phyloP scores from a whole-genome alignment of 2,329 filamentous ascomycete genomes.

The Aspergillus novoparasiticus region DNA sequence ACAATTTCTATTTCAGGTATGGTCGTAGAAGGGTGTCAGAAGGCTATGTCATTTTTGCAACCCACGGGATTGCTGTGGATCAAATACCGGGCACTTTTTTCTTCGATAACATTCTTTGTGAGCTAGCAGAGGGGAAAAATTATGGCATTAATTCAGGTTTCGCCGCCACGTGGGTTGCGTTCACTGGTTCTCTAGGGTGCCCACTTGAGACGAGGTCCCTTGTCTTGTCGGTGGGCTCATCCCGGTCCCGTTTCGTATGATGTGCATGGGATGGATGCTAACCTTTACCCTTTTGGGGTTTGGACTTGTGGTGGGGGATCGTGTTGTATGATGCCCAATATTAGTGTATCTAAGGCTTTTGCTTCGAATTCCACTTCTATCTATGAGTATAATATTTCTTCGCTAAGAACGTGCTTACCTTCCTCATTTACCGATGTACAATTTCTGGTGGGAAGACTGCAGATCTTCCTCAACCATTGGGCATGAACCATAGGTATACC shows the following conservation, averaged over 20 bases:
- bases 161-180: neutral
- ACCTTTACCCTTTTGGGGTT: neutral
- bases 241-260: neutral
- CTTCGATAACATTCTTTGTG: neutral
- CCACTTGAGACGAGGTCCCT: neutral
- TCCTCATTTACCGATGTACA: too few species aligned
- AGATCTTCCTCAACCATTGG: neutral
- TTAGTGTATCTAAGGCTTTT: too few species aligned
- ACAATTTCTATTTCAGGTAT: neutral
- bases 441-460: neutral
- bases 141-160: neutral
- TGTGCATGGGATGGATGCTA: neutral
- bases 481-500: neutral
- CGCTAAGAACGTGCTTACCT: too few species aligned
- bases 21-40: neutral
- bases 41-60: neutral
- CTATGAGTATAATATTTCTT: too few species aligned
- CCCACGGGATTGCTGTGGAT: neutral
- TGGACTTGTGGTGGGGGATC: too few species aligned
- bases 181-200: neutral
- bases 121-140: neutral
- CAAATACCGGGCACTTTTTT: neutral
- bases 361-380: too few species aligned
- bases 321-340: too few species aligned
- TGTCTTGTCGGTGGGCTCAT: neutral